Percentiles rank a stretch among this genome's conserved stretches.
phyloP scores from a whole-genome alignment of 2,329 filamentous ascomycete genomes.

The Paracamarosporium sp. region DNA sequence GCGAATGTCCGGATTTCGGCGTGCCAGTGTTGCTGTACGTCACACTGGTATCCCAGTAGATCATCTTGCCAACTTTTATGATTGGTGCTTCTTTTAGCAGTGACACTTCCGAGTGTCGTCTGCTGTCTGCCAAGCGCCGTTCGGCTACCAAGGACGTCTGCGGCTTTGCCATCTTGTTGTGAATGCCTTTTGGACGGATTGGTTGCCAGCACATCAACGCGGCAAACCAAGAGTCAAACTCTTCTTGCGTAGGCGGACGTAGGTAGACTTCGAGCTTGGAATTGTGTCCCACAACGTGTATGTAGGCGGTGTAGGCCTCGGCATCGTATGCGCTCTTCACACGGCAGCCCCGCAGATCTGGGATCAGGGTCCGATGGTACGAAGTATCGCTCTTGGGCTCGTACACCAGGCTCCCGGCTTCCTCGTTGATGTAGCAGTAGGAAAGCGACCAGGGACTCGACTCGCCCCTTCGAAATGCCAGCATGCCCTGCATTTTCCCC shows the following conservation, averaged over 20 bases:
- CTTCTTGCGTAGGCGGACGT: conserved; percentile 67
- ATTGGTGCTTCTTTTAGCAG: conserved; percentile 76
- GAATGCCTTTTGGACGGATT: conserved; percentile 65
- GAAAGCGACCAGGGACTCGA: conserved; percentile 71
- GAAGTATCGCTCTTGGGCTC: conserved; percentile 72
- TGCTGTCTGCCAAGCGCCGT: conserved; percentile 46
- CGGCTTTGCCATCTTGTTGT: conserved; percentile 61
- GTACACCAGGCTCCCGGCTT: conserved; percentile 76
- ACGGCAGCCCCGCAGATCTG: conserved; percentile 76
- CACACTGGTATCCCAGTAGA: conserved; percentile 73
- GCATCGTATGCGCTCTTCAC: conserved; percentile 61
- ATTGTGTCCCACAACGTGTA: conserved; percentile 60
- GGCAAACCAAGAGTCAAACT: conserved; percentile 81
- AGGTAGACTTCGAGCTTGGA: conserved; percentile 68
- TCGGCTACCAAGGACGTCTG: conserved; percentile 48
- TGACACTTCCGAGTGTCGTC: conserved; percentile 58
- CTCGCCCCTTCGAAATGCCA: conserved; percentile 72
- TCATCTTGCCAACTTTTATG: conserved; percentile 80
- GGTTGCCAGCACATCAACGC: conserved; percentile 84
- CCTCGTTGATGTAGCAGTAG: conserved; percentile 80
- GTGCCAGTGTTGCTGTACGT: conserved; percentile 56
- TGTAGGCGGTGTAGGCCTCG: conserved; percentile 57
- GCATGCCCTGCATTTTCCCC: conserved; percentile 79
- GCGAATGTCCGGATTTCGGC: conserved; percentile 40
- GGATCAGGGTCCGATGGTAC: conserved; percentile 71